Percentiles rank a stretch among this genome's conserved stretches.
These are phyloP conservation scores for Ulota crispa DNA, from an alignment of 225 moss, liverwort and hornwort genomes.

Conservation along the genomic window DNA sequence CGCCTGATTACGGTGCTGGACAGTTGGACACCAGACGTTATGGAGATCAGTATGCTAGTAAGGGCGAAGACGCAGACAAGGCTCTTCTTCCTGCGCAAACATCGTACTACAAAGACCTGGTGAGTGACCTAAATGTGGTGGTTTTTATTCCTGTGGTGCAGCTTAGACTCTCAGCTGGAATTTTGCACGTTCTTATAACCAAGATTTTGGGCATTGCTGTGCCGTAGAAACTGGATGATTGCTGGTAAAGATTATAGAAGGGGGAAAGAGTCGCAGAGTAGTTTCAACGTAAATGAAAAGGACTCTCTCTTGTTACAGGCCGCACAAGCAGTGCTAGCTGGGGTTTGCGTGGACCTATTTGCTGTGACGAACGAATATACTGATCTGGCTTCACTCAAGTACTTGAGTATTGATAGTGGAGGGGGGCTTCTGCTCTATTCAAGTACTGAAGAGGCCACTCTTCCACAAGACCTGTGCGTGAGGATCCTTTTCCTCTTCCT, in stretches of 20 bases:
- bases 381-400: slow-evolving; percentile 96
- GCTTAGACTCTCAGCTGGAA: slow-evolving; percentile 4
- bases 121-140: slow-evolving; percentile 40
- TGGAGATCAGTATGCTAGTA: slow-evolving; percentile 97
- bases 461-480: slow-evolving; percentile 96
- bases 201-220: slow-evolving; percentile 1
- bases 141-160: slow-evolving; percentile 4
- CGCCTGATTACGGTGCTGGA: slow-evolving; percentile 97
- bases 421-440: slow-evolving; percentile 88
- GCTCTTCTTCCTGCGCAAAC: slow-evolving; percentile 99
- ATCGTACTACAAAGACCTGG: slow-evolving; percentile 95
- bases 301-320: slow-evolving; percentile 54
- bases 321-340: slow-evolving; percentile 87
- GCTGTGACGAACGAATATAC: slow-evolving; percentile 99
- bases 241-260: background rate
- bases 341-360: slow-evolving; percentile 96
- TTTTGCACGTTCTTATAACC: background rate
- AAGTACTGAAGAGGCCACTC: slow-evolving; percentile 92
- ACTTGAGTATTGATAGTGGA: slow-evolving; percentile 97
- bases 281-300: background rate
- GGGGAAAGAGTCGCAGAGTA: background rate
- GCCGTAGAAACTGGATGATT: slow-evolving; percentile 7
- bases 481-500: slow-evolving; percentile 2
- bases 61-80: slow-evolving; percentile 95
- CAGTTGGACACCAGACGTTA: slow-evolving; percentile 97